Evolutionary conservation across 441 rosid species (phyloP).

Genomic region (Rhodomyrtus psidioides): DNA sequence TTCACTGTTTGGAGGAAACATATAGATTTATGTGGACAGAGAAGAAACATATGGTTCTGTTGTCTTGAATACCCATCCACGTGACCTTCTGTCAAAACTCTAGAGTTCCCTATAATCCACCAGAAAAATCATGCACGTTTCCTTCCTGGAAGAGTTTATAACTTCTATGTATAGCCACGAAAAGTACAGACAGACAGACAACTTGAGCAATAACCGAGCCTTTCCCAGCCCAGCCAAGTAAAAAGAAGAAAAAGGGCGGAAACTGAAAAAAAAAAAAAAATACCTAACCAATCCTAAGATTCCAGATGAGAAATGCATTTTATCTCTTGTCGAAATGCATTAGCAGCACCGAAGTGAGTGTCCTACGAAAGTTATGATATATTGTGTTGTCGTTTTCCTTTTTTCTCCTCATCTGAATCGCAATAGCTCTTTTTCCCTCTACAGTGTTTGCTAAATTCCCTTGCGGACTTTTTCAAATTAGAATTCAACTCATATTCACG

Average conservation of each 20-base stretch:
- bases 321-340: background rate
- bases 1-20: too few relatives aligned
- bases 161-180: background rate
- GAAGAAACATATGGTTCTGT: background rate
- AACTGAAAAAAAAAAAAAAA: background rate
- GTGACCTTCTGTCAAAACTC: background rate
- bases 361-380: background rate
- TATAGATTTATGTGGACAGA: too few relatives aligned
- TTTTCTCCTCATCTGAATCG: rapidly evolving
- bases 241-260: background rate
- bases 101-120: background rate
- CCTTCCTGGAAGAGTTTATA: background rate
- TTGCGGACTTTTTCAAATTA: background rate
- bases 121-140: background rate
- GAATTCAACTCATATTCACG: background rate
- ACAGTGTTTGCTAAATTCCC: background rate
- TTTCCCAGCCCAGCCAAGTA: background rate
- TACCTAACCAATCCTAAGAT: background rate
- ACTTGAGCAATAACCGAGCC: background rate
- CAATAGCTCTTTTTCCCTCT: background rate
- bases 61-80: background rate
- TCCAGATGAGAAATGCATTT: background rate
- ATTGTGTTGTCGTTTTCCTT: background rate
- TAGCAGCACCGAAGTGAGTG: background rate
- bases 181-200: background rate